These are phyloP conservation scores for Gloeostereum incarnatum DNA, from an alignment of 768 basidiomycete genomes.

Conservation along the genomic window DNA sequence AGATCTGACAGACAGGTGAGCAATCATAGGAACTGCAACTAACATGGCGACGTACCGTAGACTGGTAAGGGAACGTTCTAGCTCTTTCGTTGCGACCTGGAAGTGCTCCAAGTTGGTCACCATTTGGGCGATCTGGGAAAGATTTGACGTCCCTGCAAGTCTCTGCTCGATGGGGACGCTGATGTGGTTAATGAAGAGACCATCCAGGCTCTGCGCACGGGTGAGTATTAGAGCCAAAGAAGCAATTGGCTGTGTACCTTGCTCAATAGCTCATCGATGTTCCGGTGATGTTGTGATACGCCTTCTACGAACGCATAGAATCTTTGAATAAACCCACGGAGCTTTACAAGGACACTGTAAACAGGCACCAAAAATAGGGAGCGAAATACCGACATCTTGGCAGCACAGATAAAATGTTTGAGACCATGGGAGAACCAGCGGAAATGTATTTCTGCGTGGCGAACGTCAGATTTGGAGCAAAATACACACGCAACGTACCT, in stretches of 20 bases:
- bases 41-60: constrained; percentile 45
- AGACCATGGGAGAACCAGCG: constrained; percentile 85
- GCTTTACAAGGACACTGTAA: constrained; percentile 29
- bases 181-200: constrained; percentile 67
- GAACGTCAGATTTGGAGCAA: background rate
- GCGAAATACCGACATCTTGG: constrained; percentile 50
- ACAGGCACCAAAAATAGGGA: background rate
- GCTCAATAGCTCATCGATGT: constrained; percentile 86
- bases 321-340: constrained; percentile 83
- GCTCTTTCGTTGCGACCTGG: constrained; percentile 71
- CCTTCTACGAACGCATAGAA: constrained; percentile 98
- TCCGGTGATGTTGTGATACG: constrained; percentile 82
- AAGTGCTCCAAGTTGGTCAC: constrained; percentile 92
- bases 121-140: constrained; percentile 90
- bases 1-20: constrained; percentile 36
- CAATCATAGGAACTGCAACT: constrained; percentile 4
- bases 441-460: constrained; percentile 45
- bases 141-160: constrained; percentile 64
- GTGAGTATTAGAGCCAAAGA: constrained; percentile 1
- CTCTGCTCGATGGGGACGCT: constrained; percentile 67
- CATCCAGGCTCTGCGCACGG: constrained; percentile 68
- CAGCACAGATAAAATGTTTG: constrained; percentile 93
- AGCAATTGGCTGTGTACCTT: constrained; percentile 42
- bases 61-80: constrained; percentile 77
- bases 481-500: constrained; percentile 28